Conservation (phyloP, 352 stramenopile genomes). For the Pythium periplocum region DNA sequence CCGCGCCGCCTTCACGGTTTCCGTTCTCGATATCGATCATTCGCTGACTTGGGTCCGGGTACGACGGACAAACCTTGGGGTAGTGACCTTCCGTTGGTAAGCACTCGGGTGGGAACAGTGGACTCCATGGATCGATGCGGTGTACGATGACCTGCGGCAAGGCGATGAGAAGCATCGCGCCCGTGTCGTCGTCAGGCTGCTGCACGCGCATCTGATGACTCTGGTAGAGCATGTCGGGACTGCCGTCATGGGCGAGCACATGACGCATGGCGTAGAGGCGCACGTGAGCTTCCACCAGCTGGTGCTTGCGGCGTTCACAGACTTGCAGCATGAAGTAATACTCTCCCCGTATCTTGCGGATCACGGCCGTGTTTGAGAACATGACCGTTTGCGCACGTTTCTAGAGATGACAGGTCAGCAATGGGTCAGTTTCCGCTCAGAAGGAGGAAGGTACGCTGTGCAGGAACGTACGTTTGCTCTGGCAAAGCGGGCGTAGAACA, state of each 20-base stretch:
- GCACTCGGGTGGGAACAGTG: slow-evolving; percentile 76
- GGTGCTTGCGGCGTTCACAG: slow-evolving; percentile 86
- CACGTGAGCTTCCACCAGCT: slow-evolving; percentile 83
- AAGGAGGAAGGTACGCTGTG: background rate
- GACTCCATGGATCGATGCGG: slow-evolving; percentile 83
- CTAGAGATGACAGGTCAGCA: slow-evolving; percentile 20
- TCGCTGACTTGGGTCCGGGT: slow-evolving; percentile 68
- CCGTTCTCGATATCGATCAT: slow-evolving; percentile 80
- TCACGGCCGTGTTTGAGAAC: slow-evolving; percentile 80
- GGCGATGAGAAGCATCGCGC: slow-evolving; percentile 78
- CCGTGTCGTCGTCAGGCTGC: slow-evolving; percentile 79
- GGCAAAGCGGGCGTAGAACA: slow-evolving; percentile 82
- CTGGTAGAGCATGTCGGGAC: slow-evolving; percentile 61
- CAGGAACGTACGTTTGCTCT: slow-evolving; percentile 57
- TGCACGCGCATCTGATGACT: slow-evolving; percentile 86
- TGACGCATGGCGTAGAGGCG: slow-evolving; percentile 80
- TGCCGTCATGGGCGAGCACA: slow-evolving; percentile 44
- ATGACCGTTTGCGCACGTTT: slow-evolving; percentile 85
- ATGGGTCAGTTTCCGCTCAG: background rate
- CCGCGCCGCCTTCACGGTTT: slow-evolving; percentile 52
- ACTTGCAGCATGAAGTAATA: slow-evolving; percentile 92
- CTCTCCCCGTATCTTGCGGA: slow-evolving; percentile 85
- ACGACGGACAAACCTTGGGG: slow-evolving; percentile 47
- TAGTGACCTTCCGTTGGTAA: slow-evolving; percentile 38
- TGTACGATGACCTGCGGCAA: slow-evolving; percentile 79